Conservation (phyloP, 495 filamentous ascomycete species). For the Aspergillus ostianus region DNA sequence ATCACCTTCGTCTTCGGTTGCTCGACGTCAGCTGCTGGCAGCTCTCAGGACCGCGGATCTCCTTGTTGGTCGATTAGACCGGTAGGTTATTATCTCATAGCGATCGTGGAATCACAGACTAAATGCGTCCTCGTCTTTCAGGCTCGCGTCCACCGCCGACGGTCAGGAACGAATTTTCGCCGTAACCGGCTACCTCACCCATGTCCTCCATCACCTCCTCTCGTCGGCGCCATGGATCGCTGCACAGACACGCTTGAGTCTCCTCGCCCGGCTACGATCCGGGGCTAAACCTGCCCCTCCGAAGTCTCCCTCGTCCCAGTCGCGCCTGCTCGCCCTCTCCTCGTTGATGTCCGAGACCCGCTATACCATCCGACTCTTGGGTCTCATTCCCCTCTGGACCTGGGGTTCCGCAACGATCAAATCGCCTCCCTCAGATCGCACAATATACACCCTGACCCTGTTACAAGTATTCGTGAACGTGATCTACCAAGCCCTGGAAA, state of each 20-base stretch:
- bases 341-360: conserved; percentile 65
- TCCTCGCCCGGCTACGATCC: conserved; percentile 41
- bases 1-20: conserved; percentile 11
- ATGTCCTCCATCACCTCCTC: conserved; percentile 41
- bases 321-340: conserved; percentile 42
- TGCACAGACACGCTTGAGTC: conserved; percentile 33
- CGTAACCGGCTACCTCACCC: conserved; percentile 39
- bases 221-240: conserved; percentile 38
- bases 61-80: conserved; percentile 36
- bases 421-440: conserved; percentile 44
- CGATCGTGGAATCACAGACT: background rate
- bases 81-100: conserved; percentile 24
- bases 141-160: conserved; percentile 33
- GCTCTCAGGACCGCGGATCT: conserved; percentile 34
- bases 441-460: conserved; percentile 54
- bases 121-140: conserved; percentile 1
- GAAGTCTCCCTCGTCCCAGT: conserved; percentile 16
- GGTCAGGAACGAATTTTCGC: conserved; percentile 39
- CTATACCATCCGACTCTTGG: conserved; percentile 76
- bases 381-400: conserved; percentile 71
- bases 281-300: conserved; percentile 16
- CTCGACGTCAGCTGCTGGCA: conserved; percentile 30
- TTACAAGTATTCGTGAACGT: conserved; percentile 67
- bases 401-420: conserved; percentile 61
- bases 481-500: conserved; percentile 78